These are phyloP conservation scores for Aspergillus quadricinctus DNA, from an alignment of 2,329 filamentous ascomycete species.

Conservation along the genomic window DNA sequence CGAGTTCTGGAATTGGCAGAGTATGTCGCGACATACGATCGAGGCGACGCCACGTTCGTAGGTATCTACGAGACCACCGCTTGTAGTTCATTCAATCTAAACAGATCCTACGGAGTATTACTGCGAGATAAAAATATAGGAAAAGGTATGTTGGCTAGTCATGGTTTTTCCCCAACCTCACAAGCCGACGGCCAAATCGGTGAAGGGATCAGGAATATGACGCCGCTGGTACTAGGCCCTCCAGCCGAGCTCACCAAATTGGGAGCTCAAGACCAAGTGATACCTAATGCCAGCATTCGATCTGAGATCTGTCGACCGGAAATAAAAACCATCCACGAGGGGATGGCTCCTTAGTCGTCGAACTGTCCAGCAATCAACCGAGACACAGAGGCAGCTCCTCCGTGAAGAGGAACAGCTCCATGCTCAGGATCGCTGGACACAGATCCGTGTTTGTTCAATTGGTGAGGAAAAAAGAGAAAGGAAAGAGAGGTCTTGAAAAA, in stretches of 20 bases:
- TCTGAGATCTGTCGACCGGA: constrained; percentile 97
- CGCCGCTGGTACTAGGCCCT: constrained; percentile 54
- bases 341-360: constrained; percentile 82
- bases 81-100: neutral
- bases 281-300: constrained; percentile 54
- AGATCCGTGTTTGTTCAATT: constrained; percentile 62
- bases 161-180: constrained; percentile 93
- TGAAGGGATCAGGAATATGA: constrained; percentile 88
- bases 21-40: neutral
- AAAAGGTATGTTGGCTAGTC: constrained; percentile 60
- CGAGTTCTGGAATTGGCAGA: neutral
- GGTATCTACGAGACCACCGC: neutral
- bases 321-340: constrained; percentile 67
- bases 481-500: constrained; percentile 32
- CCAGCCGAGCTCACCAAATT: constrained; percentile 62
- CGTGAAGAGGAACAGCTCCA: constrained; percentile 19
- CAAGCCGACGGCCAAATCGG: constrained; percentile 75
- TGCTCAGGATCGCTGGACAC: constrained; percentile 76
- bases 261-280: constrained; percentile 62
- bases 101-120: constrained; percentile 1
- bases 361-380: constrained; percentile 82
- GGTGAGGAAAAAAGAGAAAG: constrained; percentile 35
- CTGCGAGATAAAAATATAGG: constrained; percentile 5
- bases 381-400: constrained; percentile 51
- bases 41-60: neutral